Evolutionary conservation across 2,329 filamentous ascomycete genomes (phyloP).

Genomic region (Fusarium sp.): DNA sequence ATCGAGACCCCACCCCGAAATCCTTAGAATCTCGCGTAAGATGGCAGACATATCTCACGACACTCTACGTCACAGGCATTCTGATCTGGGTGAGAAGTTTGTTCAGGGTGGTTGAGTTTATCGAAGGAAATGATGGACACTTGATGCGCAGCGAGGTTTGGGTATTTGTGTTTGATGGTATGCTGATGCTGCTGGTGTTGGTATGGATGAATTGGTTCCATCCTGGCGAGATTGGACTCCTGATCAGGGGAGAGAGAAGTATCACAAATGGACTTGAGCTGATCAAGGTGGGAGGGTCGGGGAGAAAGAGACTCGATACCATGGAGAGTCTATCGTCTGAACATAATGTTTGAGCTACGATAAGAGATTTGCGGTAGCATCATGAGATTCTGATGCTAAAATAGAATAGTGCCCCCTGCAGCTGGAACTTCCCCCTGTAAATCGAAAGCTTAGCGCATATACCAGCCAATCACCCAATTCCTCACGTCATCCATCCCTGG

Average conservation of each 20-base stretch:
- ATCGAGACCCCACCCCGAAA: conserved; percentile 11
- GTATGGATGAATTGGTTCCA: conserved; percentile 46
- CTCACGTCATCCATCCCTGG: conserved; percentile 5
- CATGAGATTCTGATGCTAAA: background rate
- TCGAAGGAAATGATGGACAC: conserved; percentile 47
- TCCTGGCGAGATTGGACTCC: conserved; percentile 42
- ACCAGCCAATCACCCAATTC: conserved; percentile 4
- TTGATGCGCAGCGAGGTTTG: conserved; percentile 48
- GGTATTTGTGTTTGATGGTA: conserved; percentile 52
- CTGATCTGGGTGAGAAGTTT: conserved; percentile 55
- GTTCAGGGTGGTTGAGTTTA: conserved; percentile 56
- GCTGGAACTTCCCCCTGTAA: conserved; percentile 3
- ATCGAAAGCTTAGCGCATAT: background rate
- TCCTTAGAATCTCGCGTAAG: conserved; percentile 36
- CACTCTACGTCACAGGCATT: conserved; percentile 40
- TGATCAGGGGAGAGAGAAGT: conserved; percentile 35
- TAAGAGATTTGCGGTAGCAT: background rate
- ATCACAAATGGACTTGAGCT: conserved; percentile 40
- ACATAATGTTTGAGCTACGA: background rate
- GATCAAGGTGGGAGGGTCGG: conserved; percentile 14
- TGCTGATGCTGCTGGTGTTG: conserved; percentile 47
- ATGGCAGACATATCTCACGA: conserved; percentile 46
- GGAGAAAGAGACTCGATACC: conserved; percentile 7
- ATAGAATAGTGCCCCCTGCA: background rate
- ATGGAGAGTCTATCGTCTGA: conserved; percentile 31